A percentile compares a stretch with the other conserved stretches of the same genome.
Conservation (phyloP, 768 basidiomycete genomes). For the Boletus eberwhitei region DNA sequence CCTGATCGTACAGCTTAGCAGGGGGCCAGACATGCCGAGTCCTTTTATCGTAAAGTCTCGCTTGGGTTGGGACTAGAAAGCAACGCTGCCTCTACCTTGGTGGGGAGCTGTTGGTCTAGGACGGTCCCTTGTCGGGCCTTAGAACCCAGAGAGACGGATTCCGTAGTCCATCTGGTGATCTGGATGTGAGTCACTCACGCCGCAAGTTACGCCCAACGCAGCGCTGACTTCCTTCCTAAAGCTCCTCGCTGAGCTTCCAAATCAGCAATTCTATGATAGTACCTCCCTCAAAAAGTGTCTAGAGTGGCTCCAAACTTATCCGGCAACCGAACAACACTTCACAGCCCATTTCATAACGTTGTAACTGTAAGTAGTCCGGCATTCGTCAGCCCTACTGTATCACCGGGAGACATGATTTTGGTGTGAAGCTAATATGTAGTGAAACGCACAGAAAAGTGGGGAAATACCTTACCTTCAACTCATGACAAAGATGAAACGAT, state of each 20-base stretch:
- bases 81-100: background rate
- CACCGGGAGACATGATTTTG: no score
- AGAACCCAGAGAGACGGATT: background rate
- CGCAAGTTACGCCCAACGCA: background rate
- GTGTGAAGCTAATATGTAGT: no score
- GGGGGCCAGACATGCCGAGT: background rate
- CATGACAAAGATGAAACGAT: no score
- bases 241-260: background rate
- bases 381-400: no score
- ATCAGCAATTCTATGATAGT: background rate
- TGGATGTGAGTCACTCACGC: background rate
- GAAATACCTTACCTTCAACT: no score
- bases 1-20: background rate
- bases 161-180: background rate
- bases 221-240: background rate
- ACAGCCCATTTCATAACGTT: no score
- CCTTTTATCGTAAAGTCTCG: background rate
- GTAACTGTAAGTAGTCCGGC: no score
- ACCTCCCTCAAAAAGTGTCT: no score
- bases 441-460: no score
- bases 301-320: background rate
- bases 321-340: background rate
- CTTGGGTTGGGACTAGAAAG: background rate
- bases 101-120: no score
- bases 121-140: background rate